Base-by-base conservation (phyloP, 176 grass and related monocot genomes). In the Eremochloa ophiuroides region DNA sequence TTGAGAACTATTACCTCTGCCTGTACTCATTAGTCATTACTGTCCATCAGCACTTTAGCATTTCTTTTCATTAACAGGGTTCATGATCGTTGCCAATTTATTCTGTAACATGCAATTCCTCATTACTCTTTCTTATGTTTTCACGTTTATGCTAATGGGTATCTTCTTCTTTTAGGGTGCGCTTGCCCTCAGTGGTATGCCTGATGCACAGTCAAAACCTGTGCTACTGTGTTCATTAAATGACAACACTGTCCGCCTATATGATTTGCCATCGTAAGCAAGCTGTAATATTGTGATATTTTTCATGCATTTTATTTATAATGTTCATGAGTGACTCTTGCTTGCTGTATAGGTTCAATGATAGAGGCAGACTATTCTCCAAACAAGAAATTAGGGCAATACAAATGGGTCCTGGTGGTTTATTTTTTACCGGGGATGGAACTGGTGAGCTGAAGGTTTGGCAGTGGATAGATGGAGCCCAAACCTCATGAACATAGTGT, bases 391-490 rank as follows among this genome's bases (percentile, higher is more conserved):
- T 96, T 58, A 88, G 97, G 38, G 85, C 88, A 35, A 93, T 95
- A 56, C 86, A 91, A 75, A 71, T 72, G 26, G 97, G 97, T 15
- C 93, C 97, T 78, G 69, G 82, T 88, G 91, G 97, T 62, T 90
- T 99, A 79, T 99, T 99, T 90, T 99, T 99, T 62, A 93, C 91
- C 16, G 97, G 93, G 76, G 97, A 99, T 80, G 97, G 88, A 48
- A 90, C 91, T 12, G 97, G 97, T 82, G 97, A 99, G 69, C 77
- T 99, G 33, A 96, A 91, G 84, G 97, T 99, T 74, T 96, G 97
- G 97, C 83, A 90, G 75, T 98, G 94, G 88, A 26, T 87, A 64
- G 84, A 81, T 47, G 79, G 74, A 76, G 71, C 74, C 66, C 84
- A 86, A 78, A 85, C 87, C 44, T 75, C 34, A 69, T 89, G 87